Base-by-base conservation (phyloP, 495 filamentous ascomycete species). In the Aspergillus indologenus region DNA sequence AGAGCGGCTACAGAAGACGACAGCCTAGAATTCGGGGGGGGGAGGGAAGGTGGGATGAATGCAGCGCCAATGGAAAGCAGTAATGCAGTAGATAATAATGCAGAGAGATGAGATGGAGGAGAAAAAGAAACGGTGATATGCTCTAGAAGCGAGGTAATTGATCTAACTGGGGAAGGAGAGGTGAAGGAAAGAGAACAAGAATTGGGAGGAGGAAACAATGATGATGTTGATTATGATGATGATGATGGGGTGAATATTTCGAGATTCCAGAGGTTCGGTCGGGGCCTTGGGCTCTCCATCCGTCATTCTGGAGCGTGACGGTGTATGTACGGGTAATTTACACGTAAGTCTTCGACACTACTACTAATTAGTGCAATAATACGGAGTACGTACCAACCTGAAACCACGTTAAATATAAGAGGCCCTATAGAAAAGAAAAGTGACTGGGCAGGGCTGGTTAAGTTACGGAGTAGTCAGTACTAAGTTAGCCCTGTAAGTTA, bases 251-350 rank as follows among this genome's bases (percentile, higher is more conserved):
- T 40, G 34, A 40, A 40, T 40, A 40, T 40, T 40, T 40, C 34
- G 34, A 46, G 26, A 17, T 51, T 29, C 26, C 26, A 29, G 34
- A 22, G 31, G 20, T 23, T 42, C 51, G 12, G 24, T 29, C n/a
- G 18, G 11, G n/a, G 7, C 51, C 52, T 60, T 51, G 21, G 59
- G 50, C n/a, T n/a, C 47, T 46, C 54, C 45, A 42, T 53, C 53
- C 26, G 26, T 29, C 26, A 29, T 29, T 29, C 3, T 29, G 3
- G 9, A n/a, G n/a, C n/a, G 3, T 29, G 26, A 29, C 3, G 26
- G 26, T 9, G 26, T 59, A 48, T 53, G 65, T 68, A 68, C n/a
- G n/a, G n/a, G n/a, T n/a, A 68, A 63, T 40, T 68, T 68, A 64
- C 65, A 29, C 45, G 21, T 21, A 4, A 2, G 12, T 40, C 12